phyloP scores from a whole-genome alignment of 148 eudicot species.

The Silene uniflora region DNA sequence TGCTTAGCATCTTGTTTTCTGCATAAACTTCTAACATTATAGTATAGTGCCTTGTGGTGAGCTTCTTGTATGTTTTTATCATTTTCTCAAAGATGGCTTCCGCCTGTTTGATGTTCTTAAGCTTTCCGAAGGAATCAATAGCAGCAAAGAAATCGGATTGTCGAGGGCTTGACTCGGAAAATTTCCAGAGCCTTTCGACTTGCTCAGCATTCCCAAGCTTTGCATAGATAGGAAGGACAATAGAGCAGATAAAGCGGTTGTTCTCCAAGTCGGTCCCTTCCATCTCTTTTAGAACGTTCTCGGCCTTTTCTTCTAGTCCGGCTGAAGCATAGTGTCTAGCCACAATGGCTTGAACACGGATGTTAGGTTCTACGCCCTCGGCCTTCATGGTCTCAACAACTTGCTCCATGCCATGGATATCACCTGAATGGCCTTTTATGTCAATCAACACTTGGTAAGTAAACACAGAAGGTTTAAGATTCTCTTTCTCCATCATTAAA shows the following conservation, averaged over 20 bases:
- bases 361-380: slow-evolving; percentile 51
- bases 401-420: slow-evolving; percentile 80
- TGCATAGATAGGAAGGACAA: slow-evolving; percentile 61
- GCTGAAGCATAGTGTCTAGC: slow-evolving; percentile 56
- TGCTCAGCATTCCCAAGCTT: slow-evolving; percentile 62
- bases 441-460: slow-evolving; percentile 75
- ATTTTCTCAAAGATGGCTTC: slow-evolving; percentile 55
- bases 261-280: slow-evolving; percentile 40
- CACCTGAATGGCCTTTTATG: slow-evolving; percentile 64
- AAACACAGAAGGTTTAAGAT: slow-evolving; percentile 55
- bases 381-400: slow-evolving; percentile 80
- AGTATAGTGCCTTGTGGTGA: slow-evolving; percentile 42
- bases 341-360: slow-evolving; percentile 32
- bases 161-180: slow-evolving; percentile 42
- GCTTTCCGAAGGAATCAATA: slow-evolving; percentile 76
- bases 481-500: slow-evolving; percentile 75
- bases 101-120: slow-evolving; percentile 59
- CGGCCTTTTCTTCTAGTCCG: slow-evolving; percentile 69
- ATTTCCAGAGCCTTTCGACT: slow-evolving; percentile 68
- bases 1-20: slow-evolving; percentile 57
- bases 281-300: slow-evolving; percentile 56
- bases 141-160: slow-evolving; percentile 51
- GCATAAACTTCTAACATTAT: slow-evolving; percentile 61
- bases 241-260: slow-evolving; percentile 32
- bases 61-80: slow-evolving; percentile 34